Conservation (phyloP, 2,329 filamentous ascomycete species). For the Penicillium sp. region DNA sequence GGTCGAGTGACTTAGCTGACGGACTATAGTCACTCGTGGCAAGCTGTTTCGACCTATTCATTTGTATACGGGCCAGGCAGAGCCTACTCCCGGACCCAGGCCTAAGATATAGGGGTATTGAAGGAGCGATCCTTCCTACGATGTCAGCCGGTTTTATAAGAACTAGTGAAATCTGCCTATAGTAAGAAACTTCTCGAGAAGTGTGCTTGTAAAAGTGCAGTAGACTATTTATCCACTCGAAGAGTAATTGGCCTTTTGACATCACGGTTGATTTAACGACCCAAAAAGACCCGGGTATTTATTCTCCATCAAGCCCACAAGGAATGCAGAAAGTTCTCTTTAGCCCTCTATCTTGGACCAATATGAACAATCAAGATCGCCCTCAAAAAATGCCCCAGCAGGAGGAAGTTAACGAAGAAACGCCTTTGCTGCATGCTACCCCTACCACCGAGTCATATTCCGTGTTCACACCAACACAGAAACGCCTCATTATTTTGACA, state of each 20-base stretch:
- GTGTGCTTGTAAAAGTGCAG: rapidly evolving
- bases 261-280: background rate
- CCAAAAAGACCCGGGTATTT: background rate
- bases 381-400: background rate
- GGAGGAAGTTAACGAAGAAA: slow-evolving; percentile 11
- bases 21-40: slow-evolving; percentile 21
- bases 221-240: background rate
- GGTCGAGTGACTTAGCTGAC: slow-evolving; percentile 7
- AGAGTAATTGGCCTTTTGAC: too few species aligned
- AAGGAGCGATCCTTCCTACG: background rate
- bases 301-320: background rate
- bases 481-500: slow-evolving; percentile 36
- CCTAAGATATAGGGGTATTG: slow-evolving; percentile 10
- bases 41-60: slow-evolving; percentile 30
- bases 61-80: slow-evolving; percentile 23
- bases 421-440: slow-evolving; percentile 9
- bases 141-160: background rate
- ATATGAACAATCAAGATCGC: background rate
- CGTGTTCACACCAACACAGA: slow-evolving; percentile 32
- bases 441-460: slow-evolving; percentile 21
- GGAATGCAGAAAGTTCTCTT: background rate
- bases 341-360: background rate
- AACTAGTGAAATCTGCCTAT: rapidly evolving
- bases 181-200: too few species aligned
- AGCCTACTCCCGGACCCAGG: background rate